A percentile compares a stretch with the other conserved stretches of the same genome.
phyloP scores from a whole-genome alignment of 768 basidiomycete genomes.

The Neoboletus subvelutipes region DNA sequence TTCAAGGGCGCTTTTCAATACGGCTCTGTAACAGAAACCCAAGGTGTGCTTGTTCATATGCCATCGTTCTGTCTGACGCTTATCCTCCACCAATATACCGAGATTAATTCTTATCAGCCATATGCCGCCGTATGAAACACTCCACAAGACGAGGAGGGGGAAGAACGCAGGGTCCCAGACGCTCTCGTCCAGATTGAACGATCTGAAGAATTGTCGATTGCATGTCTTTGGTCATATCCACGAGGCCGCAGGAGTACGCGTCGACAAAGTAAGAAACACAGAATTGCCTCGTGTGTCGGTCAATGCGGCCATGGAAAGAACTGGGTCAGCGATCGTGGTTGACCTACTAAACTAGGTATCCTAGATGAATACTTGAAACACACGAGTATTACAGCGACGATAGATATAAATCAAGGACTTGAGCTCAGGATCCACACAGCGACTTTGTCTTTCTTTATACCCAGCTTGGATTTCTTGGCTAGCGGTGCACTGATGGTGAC shows the following conservation, averaged over 20 bases:
- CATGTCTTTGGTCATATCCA: constrained; percentile 73
- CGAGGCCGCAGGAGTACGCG: constrained; percentile 48
- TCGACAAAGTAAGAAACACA: constrained; percentile 12
- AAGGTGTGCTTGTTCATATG: constrained; percentile 31
- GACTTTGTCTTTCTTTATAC: constrained; percentile 57
- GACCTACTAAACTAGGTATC: constrained; percentile 40
- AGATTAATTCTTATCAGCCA: constrained; percentile 63
- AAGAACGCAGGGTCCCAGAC: constrained; percentile 49
- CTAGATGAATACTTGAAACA: constrained; percentile 3
- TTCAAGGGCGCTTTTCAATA: constrained; percentile 55
- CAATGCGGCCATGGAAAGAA: constrained; percentile 46
- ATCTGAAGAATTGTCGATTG: constrained; percentile 41
- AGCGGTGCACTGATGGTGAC: constrained; percentile 39
- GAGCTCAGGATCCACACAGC: constrained; percentile 22
- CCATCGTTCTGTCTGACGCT: not conserved
- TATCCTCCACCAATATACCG: constrained; percentile 42
- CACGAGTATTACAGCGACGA: constrained; percentile 19
- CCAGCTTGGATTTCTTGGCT: constrained; percentile 63
- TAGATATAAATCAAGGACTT: constrained; percentile 11
- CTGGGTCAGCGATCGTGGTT: constrained; percentile 39
- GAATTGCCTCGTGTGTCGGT: constrained; percentile 38
- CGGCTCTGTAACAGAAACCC: constrained; percentile 33
- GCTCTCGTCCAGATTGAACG: constrained; percentile 40
- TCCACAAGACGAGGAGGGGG: constrained; percentile 45
- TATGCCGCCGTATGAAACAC: constrained; percentile 50